Evolutionary conservation across 169 alveolate species (phyloP), one percentile per base, ranked within the genome.

Genomic region (Ichthyophthirius multifiliis): DNA sequence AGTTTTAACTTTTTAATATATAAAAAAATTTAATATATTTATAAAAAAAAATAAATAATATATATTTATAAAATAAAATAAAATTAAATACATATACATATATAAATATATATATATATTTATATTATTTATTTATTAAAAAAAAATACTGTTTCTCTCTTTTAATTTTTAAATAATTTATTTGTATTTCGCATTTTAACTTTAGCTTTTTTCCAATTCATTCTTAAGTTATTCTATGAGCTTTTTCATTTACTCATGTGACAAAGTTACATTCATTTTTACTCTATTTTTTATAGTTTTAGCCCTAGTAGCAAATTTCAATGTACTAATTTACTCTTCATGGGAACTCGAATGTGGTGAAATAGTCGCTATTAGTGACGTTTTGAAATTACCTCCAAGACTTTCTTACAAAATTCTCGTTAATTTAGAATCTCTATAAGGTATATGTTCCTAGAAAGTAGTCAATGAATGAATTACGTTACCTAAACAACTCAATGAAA

Each of bases 271-370:
- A 71, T 80, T 80, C 65, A 35, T 55, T 20, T 80, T 48, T 18
- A 43, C 79, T 84, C 77, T 84, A 85, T 82, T 67, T 23, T 67
- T 67, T 4, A 67, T 67, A 1, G 46, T 41, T 18, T 81, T 77
- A 0, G 94, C 90, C 27, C 89, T 44, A 55, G 86, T 88, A 9
- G 94, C 94, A 47, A 89, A 89, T 71, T 89, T 84, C 3, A 89
- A 39, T 23, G 94, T 84, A 4, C 83, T 62, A 20, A 84, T 47
- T 9, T 88, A 65, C 71, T 89, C 94, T 13, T 76, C 43, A 74
- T 27, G 35, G 79, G 34, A 39, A 81, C 44, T 79, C 2, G 45
- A 27, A 27, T 83, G 65, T 16, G 88, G 88, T 0, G 89, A 82
- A 31, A 84, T 74, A 3, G 92, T 79, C 2, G 75, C 88, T 39